Base-by-base conservation (phyloP, 768 basidiomycete genomes). In the Mycena galericulata region DNA sequence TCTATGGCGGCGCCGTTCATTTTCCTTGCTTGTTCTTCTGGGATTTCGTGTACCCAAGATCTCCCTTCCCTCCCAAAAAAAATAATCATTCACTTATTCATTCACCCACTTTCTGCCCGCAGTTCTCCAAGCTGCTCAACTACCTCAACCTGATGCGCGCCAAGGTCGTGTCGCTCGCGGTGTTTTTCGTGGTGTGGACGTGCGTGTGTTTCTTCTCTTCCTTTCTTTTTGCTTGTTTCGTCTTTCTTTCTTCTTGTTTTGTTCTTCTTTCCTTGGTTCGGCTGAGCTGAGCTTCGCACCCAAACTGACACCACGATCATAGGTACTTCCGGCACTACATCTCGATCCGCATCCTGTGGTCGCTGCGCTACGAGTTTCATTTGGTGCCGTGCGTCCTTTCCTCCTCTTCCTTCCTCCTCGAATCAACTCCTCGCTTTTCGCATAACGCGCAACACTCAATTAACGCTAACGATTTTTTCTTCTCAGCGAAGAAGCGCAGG, bases 271-370 rank as follows among this genome's bases (percentile, higher is more conserved):
- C n/a, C n/a, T n/a, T n/a, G n/a, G n/a, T n/a, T n/a, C n/a, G n/a
- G n/a, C n/a, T n/a, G n/a, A n/a, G n/a, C n/a, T n/a, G n/a, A n/a
- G n/a, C n/a, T n/a, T n/a, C 27, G 12, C 57, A 10, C 55, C 22
- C 55, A 54, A 11, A 34, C 2, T 30, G 22, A n/a, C 17, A 0
- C 3, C 27, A 1, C 8, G 8, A 18, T 2, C 20, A 6, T 34
- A 64, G 62, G 14, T 64, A 64, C 46, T 64, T 64, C 62, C 62
- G 62, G 6, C 53, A 64, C 62, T 64, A 56, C 54, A 26, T 64
- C 54, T 56, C 54, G 9, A 1, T 64, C 30, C 54, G 54, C 62
- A 57, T 64, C 46, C 62, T 64, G 11, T 56, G 45, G 43, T 64
- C 62, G 54, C 43, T 56, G 54, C 36, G 17, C 18, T 56, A 56